phyloP scores from a whole-genome alignment of 192 early-diverging fungal genomes.

The Podila horticola region DNA sequence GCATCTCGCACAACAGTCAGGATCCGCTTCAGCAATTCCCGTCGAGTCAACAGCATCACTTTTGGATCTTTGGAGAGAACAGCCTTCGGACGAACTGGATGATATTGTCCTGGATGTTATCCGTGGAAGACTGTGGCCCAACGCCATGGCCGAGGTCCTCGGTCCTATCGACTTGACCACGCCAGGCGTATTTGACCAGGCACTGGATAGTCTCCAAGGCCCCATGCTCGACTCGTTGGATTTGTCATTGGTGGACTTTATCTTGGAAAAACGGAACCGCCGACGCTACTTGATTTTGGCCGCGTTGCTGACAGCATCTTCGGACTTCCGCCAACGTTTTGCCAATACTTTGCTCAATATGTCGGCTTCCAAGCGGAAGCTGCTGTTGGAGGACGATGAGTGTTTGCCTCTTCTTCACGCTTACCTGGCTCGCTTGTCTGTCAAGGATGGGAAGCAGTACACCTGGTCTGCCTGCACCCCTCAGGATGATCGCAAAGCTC shows the following conservation, averaged over 20 bases:
- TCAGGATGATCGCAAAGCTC: conserved; percentile 40
- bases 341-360: neutral
- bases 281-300: conserved; percentile 37
- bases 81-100: conserved; percentile 46
- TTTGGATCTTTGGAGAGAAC: conserved; percentile 39
- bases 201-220: conserved; percentile 16
- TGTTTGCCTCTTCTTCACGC: conserved; percentile 34
- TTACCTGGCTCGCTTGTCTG: conserved; percentile 22
- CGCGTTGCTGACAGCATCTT: conserved; percentile 16
- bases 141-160: conserved; percentile 21
- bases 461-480: conserved; percentile 31
- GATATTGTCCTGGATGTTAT: conserved; percentile 35
- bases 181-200: conserved; percentile 31
- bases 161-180: conserved; percentile 18
- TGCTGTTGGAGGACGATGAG: conserved; percentile 4
- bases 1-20: conserved; percentile 18
- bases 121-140: conserved; percentile 30
- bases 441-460: neutral
- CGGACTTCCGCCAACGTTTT: conserved; percentile 23
- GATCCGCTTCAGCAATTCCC: conserved; percentile 28
- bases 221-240: conserved; percentile 8
- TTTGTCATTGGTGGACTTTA: conserved; percentile 35
- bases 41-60: conserved; percentile 24
- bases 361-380: neutral
- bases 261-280: conserved; percentile 11